These are phyloP conservation scores for Diaporthe caulivora DNA, from an alignment of 2,329 filamentous ascomycete species.

Conservation along the genomic window DNA sequence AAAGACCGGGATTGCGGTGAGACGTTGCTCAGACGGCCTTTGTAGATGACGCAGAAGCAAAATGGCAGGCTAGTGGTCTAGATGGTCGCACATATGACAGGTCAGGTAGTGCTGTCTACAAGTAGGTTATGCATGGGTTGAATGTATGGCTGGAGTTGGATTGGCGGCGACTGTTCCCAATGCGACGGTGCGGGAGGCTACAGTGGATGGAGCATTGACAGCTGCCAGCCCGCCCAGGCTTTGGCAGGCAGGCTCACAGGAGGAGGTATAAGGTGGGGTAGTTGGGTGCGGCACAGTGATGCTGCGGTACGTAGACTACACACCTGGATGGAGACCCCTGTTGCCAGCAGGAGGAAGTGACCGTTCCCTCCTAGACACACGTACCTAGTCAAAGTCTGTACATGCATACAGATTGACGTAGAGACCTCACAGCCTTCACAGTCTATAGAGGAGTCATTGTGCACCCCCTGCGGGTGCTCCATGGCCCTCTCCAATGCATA, in stretches of 20 bases:
- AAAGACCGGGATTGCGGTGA: background rate
- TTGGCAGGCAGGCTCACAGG: slow-evolving; percentile 6
- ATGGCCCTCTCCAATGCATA: background rate
- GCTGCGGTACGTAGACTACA: no score
- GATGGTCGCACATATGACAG: slow-evolving; percentile 24
- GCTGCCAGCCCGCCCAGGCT: slow-evolving; percentile 9
- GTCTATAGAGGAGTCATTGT: background rate
- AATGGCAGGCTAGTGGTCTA: slow-evolving; percentile 10
- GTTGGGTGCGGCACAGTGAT: background rate
- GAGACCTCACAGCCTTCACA: no score
- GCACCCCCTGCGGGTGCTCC: background rate
- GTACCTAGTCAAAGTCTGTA: background rate
- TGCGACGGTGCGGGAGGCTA: slow-evolving; percentile 21
- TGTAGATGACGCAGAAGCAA: slow-evolving; percentile 26
- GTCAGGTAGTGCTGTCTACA: slow-evolving; percentile 2
- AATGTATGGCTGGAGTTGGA: background rate
- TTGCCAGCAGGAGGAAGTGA: background rate
- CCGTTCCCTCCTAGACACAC: background rate
- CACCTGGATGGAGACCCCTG: slow-evolving; percentile 5
- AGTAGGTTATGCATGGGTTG: background rate
- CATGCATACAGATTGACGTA: background rate
- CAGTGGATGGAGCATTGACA: slow-evolving; percentile 21
- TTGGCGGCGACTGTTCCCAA: slow-evolving; percentile 10
- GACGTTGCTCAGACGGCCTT: slow-evolving; percentile 21
- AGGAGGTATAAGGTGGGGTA: slow-evolving; percentile 1